A percentile compares a stretch with the other conserved stretches of the same genome.
Evolutionary conservation across 495 filamentous ascomycete genomes (phyloP).

Genomic region (Hypoxylon intermedium): DNA sequence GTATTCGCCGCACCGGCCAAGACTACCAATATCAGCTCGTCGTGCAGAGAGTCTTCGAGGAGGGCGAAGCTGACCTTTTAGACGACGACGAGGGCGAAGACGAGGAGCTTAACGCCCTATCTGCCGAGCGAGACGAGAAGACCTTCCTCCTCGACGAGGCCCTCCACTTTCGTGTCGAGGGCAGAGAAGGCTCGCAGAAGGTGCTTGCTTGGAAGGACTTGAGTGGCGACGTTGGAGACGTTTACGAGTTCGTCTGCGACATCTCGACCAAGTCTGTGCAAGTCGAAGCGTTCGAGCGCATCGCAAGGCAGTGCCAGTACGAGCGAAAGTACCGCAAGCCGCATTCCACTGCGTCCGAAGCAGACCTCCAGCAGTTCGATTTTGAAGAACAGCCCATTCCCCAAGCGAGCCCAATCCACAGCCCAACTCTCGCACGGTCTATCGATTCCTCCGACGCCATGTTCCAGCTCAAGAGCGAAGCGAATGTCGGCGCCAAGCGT

Average conservation of each 20-base stretch:
- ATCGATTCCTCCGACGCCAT: conserved; percentile 57
- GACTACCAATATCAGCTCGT: conserved; percentile 98
- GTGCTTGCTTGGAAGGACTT: conserved; percentile 94
- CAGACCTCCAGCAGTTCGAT: conserved; percentile 79
- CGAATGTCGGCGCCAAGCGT: conserved; percentile 45
- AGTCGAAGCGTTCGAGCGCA: conserved; percentile 79
- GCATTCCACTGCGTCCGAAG: conserved; percentile 78
- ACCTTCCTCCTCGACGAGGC: conserved; percentile 91
- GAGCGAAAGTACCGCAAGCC: conserved; percentile 88
- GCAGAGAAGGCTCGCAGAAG: conserved; percentile 76
- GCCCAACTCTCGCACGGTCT: conserved; percentile 62
- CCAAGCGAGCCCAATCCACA: conserved; percentile 76
- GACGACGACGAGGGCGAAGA: conserved; percentile 85
- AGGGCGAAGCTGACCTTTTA: conserved; percentile 90
- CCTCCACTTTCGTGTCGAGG: conserved; percentile 84
- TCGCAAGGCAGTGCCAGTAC: conserved; percentile 93
- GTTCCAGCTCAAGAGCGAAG: conserved; percentile 45
- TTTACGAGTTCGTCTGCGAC: conserved; percentile 97
- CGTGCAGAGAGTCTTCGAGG: conserved; percentile 93
- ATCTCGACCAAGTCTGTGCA: conserved; percentile 68
- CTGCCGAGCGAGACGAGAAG: conserved; percentile 90
- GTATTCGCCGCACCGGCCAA: conserved; percentile 89
- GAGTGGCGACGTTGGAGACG: conserved; percentile 89
- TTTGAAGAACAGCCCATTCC: conserved; percentile 85
- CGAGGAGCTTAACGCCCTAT: conserved; percentile 68